Evolutionary conservation across 352 stramenopile genomes (phyloP), one percentile per base, ranked within the genome.

Genomic region (Blastocystis sp.): DNA sequence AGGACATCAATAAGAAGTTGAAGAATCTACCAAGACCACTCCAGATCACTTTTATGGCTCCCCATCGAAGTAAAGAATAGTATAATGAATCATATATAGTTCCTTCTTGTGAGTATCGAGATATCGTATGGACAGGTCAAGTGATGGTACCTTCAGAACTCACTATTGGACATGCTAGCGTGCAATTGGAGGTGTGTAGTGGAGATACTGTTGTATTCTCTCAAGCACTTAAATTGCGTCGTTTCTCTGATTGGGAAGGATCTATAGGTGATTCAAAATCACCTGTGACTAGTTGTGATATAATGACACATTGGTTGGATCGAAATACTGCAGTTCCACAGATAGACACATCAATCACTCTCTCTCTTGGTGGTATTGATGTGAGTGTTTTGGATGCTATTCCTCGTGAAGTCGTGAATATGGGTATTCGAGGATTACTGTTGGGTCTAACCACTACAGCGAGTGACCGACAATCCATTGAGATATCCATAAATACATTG

Each of bases 331-430:
- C 57, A n/a, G 22, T 54, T 9, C 33, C 64, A 9, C 27, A 30
- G 30, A 30, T 66, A 22, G 53, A 84, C 27, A 84, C 53, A 13
- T 54, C 51, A 42, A 42, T 58, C 22, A 68, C 19, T 1, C 15
- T 84, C 11, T 40, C 51, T 24, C 24, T 84, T 30, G 30, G 15
- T 5, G 73, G 73, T 15, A 44, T 84, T 7, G 73, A 62, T 40
- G 42, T 84, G 51, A 66, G 51, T 24, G 27, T 84, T 19, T 9
- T 84, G 48, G 54, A 84, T 44, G 73, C 44, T 0, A 42, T 30
- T n/a, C 73, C 73, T 33, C 51, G 48, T 57, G 73, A 84, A 44
- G n/a, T 84, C 53, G 5, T 84, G 24, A 68, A 84, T 44, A 30
- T 33, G 27, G 33, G 73, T 13, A 30, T 84, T 35, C 51, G 54